Conservation (phyloP, 2,329 filamentous ascomycete genomes). For the Fusarium cicatricum region DNA sequence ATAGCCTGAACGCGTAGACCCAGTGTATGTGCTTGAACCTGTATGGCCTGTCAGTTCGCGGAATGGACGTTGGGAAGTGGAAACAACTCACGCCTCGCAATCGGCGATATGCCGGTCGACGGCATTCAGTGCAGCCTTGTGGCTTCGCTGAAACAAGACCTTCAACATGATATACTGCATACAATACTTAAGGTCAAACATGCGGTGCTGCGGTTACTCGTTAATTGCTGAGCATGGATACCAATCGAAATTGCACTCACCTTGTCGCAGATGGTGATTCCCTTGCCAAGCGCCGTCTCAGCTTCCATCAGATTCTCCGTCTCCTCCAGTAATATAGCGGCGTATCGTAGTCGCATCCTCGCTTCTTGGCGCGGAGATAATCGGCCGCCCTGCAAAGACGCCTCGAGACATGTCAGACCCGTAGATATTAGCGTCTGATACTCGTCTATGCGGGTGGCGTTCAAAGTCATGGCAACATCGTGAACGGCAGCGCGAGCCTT, state of each 20-base stretch:
- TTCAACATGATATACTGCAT: slow-evolving; percentile 79
- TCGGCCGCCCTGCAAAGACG: slow-evolving; percentile 68
- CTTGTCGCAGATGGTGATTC: slow-evolving; percentile 73
- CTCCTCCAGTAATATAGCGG: slow-evolving; percentile 75
- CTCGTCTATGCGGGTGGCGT: slow-evolving; percentile 60
- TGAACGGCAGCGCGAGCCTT: slow-evolving; percentile 68
- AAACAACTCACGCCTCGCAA: slow-evolving; percentile 65
- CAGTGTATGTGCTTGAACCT: slow-evolving; percentile 73
- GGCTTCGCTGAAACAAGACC: slow-evolving; percentile 73
- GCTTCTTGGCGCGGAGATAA: slow-evolving; percentile 73
- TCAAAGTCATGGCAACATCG: slow-evolving; percentile 51
- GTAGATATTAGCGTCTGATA: slow-evolving; percentile 79
- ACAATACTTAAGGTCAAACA: slow-evolving; percentile 74
- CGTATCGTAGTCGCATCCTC: slow-evolving; percentile 74
- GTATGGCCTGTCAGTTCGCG: slow-evolving; percentile 19
- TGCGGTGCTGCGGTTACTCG: slow-evolving; percentile 45
- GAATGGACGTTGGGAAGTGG: background rate
- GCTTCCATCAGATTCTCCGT: slow-evolving; percentile 79
- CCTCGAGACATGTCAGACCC: slow-evolving; percentile 76
- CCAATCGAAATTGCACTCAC: slow-evolving; percentile 45
- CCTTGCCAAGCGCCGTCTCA: slow-evolving; percentile 76
- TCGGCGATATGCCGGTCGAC: slow-evolving; percentile 75
- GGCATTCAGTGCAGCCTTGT: slow-evolving; percentile 76
- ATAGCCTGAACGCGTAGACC: slow-evolving; percentile 79
- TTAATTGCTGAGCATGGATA: slow-evolving; percentile 31